Conservation (phyloP, 2,329 filamentous ascomycete genomes). For the Colletotrichum sublineola region DNA sequence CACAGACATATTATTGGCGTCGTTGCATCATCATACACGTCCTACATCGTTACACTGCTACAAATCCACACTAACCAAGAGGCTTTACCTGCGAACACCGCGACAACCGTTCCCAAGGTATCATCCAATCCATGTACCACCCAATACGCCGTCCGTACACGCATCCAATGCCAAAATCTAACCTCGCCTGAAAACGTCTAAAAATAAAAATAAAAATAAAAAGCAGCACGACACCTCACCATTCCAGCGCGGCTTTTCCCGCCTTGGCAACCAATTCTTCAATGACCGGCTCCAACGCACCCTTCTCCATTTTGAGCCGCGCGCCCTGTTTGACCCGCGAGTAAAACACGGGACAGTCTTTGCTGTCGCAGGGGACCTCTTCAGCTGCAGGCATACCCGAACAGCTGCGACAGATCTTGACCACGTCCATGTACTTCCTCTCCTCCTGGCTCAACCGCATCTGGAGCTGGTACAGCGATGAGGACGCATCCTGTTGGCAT, state of each 20-base stretch:
- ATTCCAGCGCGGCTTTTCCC: conserved; percentile 50
- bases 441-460: conserved; percentile 73
- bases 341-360: conserved; percentile 95
- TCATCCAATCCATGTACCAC: background rate
- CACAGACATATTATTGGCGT: background rate
- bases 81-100: background rate
- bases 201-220: background rate
- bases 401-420: conserved; percentile 84
- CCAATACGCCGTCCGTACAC: background rate
- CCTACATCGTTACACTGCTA: background rate
- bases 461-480: conserved; percentile 75
- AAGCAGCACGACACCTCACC: conserved; percentile 46
- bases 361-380: conserved; percentile 87
- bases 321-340: conserved; percentile 74
- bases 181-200: background rate
- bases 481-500: conserved; percentile 68
- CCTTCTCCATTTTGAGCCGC: conserved; percentile 58
- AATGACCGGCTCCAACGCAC: conserved; percentile 51
- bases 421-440: conserved; percentile 72
- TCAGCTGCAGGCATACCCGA: conserved; percentile 80
- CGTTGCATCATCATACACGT: conserved; percentile 30
- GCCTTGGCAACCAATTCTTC: conserved; percentile 48
- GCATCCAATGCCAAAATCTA: background rate
- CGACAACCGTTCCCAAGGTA: background rate
- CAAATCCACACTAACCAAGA: background rate